Base-by-base conservation (phyloP, 2,329 filamentous ascomycete species). In the Fusarium devonianum region DNA sequence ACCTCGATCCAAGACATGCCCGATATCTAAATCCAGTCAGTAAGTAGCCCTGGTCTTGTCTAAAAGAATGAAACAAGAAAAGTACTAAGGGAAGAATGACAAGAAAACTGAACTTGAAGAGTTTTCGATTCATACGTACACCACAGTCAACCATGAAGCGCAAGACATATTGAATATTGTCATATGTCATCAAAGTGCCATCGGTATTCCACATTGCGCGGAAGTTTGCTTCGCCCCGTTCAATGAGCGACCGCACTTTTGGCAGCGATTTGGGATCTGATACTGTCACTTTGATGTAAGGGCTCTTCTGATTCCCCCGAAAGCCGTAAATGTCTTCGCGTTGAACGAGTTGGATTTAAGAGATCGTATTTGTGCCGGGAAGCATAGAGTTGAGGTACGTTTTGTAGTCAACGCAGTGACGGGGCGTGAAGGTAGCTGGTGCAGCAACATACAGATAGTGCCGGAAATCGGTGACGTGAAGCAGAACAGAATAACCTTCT, bases 1-100 rank as follows among this genome's bases (percentile, higher is more conserved):
- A 87, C 90, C 71, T 96, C 91, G 0, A 97, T 91, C 94, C 94
- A 99, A 1, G 92, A 93, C 94, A 99, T 99, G 56, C 94, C 94
- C 46, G 89, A 82, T 33, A 99, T 88, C 82, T 90, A 21, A n/a
- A n/a, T n/a, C n/a, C n/a, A n/a, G n/a, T n/a, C n/a, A n/a, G n/a
- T n/a, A n/a, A n/a, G n/a, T n/a, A n/a, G n/a, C n/a, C n/a, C n/a
- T n/a, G n/a, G n/a, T n/a, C n/a, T n/a, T n/a, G n/a, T n/a, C n/a
- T n/a, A n/a, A n/a, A n/a, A n/a, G n/a, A n/a, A n/a, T n/a, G n/a
- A n/a, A n/a, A n/a, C n/a, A n/a, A n/a, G n/a, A n/a, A n/a, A n/a
- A n/a, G n/a, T n/a, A n/a, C n/a, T n/a, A n/a, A n/a, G n/a, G n/a
- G n/a, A n/a, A n/a, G n/a, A n/a, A n/a, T n/a, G n/a, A n/a, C n/a